Evolutionary conservation across 106 monocot species (phyloP).

Genomic region (Posidonia australis): DNA sequence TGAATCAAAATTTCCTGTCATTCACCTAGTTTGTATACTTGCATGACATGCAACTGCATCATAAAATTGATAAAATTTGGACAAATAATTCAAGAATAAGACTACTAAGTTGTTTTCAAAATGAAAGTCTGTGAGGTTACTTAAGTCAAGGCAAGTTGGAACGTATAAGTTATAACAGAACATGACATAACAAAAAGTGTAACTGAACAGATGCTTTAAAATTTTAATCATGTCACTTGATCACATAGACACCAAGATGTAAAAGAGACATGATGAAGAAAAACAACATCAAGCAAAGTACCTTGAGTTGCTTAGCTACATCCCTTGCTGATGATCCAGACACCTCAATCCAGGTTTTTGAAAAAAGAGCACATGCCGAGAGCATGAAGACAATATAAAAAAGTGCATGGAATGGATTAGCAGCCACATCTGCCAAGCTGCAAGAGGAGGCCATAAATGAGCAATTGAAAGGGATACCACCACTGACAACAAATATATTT

Average conservation of each 20-base stretch:
- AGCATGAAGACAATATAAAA: slow-evolving; percentile 70
- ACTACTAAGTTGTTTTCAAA: too few species aligned
- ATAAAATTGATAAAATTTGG: too few species aligned
- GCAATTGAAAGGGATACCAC: background rate
- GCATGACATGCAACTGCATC: too few species aligned
- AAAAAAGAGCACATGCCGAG: slow-evolving; percentile 60
- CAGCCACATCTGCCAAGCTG: slow-evolving; percentile 27
- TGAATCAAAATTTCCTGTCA: too few species aligned
- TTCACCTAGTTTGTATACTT: too few species aligned
- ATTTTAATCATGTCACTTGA: background rate
- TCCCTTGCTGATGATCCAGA: slow-evolving; percentile 65
- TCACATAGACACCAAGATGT: background rate
- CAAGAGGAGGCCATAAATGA: background rate
- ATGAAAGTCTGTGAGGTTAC: too few species aligned
- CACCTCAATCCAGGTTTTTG: slow-evolving; percentile 71
- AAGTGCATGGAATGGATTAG: slow-evolving; percentile 66
- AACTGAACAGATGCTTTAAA: too few species aligned
- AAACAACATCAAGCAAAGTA: slow-evolving; percentile 4
- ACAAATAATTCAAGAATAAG: too few species aligned
- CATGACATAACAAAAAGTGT: too few species aligned
- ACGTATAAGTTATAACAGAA: too few species aligned
- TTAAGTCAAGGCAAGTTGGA: too few species aligned
- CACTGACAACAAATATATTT: too few species aligned
- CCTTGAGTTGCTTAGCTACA: slow-evolving; percentile 71
- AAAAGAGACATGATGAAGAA: background rate